A percentile compares a stretch with the other conserved stretches of the same genome.
Conservation (phyloP, 352 stramenopile species). For the Globisporangium nunn region DNA sequence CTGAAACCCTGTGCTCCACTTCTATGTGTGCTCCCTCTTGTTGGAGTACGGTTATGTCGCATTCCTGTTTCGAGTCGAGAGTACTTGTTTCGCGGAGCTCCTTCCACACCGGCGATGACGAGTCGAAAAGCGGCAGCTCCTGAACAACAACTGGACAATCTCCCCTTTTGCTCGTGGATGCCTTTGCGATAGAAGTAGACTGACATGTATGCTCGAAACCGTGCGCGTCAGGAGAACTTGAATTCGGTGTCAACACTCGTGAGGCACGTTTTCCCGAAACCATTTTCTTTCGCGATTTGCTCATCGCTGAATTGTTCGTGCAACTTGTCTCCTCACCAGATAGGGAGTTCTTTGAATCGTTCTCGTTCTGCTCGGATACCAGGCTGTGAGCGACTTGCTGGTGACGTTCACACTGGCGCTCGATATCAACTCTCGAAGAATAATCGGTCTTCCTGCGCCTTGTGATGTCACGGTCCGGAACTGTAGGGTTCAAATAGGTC, state of each 20-base stretch:
- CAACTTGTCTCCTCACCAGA: neutral
- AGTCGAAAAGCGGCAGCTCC: constrained; percentile 4
- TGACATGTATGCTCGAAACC: neutral
- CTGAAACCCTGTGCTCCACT: neutral
- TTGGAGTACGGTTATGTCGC: neutral
- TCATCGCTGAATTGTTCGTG: neutral
- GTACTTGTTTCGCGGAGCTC: neutral
- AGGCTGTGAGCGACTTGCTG: too few species aligned
- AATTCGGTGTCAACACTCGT: neutral
- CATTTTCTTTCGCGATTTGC: neutral
- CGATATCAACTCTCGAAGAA: neutral
- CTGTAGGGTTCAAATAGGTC: constrained; percentile 16
- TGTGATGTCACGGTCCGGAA: neutral
- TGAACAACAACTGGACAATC: neutral
- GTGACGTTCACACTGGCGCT: neutral
- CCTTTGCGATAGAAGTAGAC: neutral
- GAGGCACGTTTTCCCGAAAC: neutral
- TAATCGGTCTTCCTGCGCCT: neutral
- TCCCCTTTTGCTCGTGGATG: neutral
- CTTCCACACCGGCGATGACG: neutral
- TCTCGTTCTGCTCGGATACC: neutral
- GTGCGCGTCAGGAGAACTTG: neutral
- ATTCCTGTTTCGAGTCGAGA: neutral
- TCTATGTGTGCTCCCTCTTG: neutral
- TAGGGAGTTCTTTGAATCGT: neutral